Base-by-base conservation (phyloP, 176 grass and related monocot genomes). In the Phragmites australis region DNA sequence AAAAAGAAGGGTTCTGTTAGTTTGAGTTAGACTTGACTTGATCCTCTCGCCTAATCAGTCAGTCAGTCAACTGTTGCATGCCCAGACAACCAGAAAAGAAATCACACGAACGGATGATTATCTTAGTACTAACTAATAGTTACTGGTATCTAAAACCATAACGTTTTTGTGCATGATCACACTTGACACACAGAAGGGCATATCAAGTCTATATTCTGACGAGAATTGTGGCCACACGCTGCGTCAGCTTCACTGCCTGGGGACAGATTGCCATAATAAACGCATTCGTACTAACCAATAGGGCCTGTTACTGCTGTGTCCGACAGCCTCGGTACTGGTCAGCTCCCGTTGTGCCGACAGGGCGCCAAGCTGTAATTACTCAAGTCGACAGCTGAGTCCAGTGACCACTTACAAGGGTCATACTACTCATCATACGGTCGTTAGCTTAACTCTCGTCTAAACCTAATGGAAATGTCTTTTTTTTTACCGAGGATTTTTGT, bases 341-440 rank as follows among this genome's bases (percentile, higher is more conserved):
- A 66, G 74, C 68, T 59, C 75, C 81, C 81, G 42, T 68, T 34
- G 19, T 74, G 43, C 75, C 59, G 68, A 68, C 75, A 88, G 60
- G 41, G 19, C 5, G 23, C 42, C 13, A 1, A 49, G 40, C 57
- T 83, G 25, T 32, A 34, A 31, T 43, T 11, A 25, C 79, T 63
- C 18, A 3, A 12, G 19, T 16, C 6, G 17, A 39, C 15, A 18
- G 14, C 23, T 14, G 8, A 37, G 1, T 53, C 0, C 34, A 1
- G 68, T 54, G 3, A 74, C 21, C 7, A 0, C 48, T 37, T 32
- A 41, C 7, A 19, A 51, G 18, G 18, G 32, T 39, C 61, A 65
- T 40, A 8, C 60, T 54, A 22, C 7, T 5, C 18, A 52, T 22
- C 0, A 16, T 30, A 49, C 18, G 9, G 0, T 72, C 47, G 8